phyloP scores from a whole-genome alignment of 139 green algal species.

The Tetradesmus lagerheimii region DNA sequence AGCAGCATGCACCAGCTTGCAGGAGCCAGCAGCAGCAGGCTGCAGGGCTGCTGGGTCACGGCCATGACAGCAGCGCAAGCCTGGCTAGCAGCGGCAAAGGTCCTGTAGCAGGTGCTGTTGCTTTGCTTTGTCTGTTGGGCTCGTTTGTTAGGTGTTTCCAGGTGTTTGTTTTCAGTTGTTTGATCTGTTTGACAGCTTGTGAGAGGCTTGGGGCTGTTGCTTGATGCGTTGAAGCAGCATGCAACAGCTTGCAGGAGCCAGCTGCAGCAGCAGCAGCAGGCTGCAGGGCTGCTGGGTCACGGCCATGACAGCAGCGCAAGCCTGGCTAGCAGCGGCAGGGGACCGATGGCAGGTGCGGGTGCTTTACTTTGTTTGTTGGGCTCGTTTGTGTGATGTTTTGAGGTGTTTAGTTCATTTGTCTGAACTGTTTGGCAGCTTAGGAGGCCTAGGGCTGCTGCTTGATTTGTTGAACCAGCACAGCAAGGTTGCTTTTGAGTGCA shows the following conservation, averaged over 20 bases:
- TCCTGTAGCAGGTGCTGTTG: too few relatives aligned
- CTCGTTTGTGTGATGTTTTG: too few relatives aligned
- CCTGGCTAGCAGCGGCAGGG: too few relatives aligned
- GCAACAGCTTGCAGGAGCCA: background rate
- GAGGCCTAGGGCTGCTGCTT: slow-evolving; percentile 10
- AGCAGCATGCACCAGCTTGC: slow-evolving; percentile 24
- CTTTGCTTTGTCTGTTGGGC: too few relatives aligned
- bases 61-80: background rate
- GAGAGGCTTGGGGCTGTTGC: background rate
- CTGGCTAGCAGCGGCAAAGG: background rate
- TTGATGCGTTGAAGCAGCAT: slow-evolving; percentile 31
- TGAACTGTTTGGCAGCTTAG: slow-evolving; percentile 36
- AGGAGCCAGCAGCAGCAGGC: slow-evolving; percentile 12
- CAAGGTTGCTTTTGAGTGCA: too few relatives aligned
- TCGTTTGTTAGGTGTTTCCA: too few relatives aligned
- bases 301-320: background rate
- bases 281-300: background rate
- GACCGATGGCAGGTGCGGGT: too few relatives aligned
- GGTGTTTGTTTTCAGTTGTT: too few relatives aligned
- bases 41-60: background rate
- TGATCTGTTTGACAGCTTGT: slow-evolving; percentile 20
- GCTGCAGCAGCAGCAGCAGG: slow-evolving; percentile 28
- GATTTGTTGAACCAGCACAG: slow-evolving; percentile 32
- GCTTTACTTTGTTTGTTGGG: too few relatives aligned
- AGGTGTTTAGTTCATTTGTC: too few relatives aligned